These are phyloP conservation scores for Vigna angularis DNA, from an alignment of 306 rosid species.

Conservation along the genomic window DNA sequence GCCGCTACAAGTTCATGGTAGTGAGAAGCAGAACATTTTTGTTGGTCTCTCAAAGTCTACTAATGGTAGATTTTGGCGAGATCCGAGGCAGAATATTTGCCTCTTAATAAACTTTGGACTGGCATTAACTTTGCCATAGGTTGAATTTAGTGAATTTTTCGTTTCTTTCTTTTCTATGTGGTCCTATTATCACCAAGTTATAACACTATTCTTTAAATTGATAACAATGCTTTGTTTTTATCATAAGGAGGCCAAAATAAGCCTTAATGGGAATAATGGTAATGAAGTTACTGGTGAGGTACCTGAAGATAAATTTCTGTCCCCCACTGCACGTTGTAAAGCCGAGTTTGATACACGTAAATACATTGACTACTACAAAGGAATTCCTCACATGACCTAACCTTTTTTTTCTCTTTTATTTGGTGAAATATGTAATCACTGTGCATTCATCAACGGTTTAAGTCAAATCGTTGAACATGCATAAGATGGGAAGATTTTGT, in stretches of 20 bases:
- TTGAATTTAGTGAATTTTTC: not conserved
- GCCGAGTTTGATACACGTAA: constrained; percentile 31
- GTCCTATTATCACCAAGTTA: not conserved
- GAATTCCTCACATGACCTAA: not conserved
- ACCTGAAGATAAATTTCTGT: constrained; percentile 24
- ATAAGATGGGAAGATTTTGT: not conserved
- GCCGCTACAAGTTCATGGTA: not conserved
- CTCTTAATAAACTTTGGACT: constrained; percentile 35
- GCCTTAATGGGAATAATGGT: not conserved
- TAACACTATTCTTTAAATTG: not conserved
- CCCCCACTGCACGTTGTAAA: constrained; percentile 30
- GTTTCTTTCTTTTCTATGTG: not conserved
- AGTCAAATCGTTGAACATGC: not conserved
- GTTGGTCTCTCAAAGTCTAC: not conserved
- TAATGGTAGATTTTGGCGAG: constrained; percentile 33
- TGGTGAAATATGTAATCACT: not conserved
- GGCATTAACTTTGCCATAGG: not conserved
- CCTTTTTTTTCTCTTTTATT: not conserved
- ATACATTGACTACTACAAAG: constrained; percentile 14
- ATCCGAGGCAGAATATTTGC: constrained; percentile 24
- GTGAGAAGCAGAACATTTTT: not conserved
- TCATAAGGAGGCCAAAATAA: not conserved
- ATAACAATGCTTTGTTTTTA: not conserved
- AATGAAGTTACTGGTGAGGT: constrained; percentile 10
- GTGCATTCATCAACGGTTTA: not conserved